Conservation (phyloP, 768 basidiomycete genomes). For the Royoungia palumana region DNA sequence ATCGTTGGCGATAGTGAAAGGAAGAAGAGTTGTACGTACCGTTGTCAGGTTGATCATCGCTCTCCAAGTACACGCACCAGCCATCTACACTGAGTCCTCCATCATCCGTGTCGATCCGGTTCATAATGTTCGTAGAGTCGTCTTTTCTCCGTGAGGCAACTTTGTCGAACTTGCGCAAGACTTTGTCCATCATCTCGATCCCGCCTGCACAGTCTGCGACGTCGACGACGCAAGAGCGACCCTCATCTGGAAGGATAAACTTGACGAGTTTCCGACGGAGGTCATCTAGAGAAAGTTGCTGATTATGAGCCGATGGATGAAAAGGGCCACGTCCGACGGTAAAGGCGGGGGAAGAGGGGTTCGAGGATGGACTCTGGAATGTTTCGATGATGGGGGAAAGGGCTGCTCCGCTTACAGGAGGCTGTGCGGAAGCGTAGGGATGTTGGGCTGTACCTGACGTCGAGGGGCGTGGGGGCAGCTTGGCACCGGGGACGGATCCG, state of each 20-base stretch:
- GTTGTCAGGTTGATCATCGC: slow-evolving; percentile 46
- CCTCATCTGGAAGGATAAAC: slow-evolving; percentile 82
- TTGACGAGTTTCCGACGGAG: slow-evolving; percentile 83
- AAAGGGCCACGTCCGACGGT: slow-evolving; percentile 62
- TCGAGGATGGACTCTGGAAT: slow-evolving; percentile 36
- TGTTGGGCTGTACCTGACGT: slow-evolving; percentile 45
- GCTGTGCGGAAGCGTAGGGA: slow-evolving; percentile 58
- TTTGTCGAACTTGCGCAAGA: slow-evolving; percentile 88
- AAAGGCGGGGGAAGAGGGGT: slow-evolving; percentile 53
- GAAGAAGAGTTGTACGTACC: slow-evolving; percentile 34
- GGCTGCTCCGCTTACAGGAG: slow-evolving; percentile 37
- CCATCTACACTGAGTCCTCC: slow-evolving; percentile 81
- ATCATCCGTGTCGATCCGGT: slow-evolving; percentile 64
- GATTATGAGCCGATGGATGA: slow-evolving; percentile 40
- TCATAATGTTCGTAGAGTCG: slow-evolving; percentile 43
- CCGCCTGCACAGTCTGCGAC: slow-evolving; percentile 78
- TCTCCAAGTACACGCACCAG: slow-evolving; percentile 82
- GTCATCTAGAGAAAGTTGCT: slow-evolving; percentile 65
- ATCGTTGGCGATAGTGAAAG: neutral
- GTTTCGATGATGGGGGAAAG: slow-evolving; percentile 76
- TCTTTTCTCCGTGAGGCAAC: slow-evolving; percentile 39
- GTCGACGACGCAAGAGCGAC: slow-evolving; percentile 72
- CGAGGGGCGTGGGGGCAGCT: slow-evolving; percentile 44
- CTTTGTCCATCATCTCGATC: slow-evolving; percentile 83
- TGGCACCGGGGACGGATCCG: slow-evolving; percentile 33